Base-by-base conservation (phyloP, 1,139 yeast species). In the Lipomyces yarrowii region DNA sequence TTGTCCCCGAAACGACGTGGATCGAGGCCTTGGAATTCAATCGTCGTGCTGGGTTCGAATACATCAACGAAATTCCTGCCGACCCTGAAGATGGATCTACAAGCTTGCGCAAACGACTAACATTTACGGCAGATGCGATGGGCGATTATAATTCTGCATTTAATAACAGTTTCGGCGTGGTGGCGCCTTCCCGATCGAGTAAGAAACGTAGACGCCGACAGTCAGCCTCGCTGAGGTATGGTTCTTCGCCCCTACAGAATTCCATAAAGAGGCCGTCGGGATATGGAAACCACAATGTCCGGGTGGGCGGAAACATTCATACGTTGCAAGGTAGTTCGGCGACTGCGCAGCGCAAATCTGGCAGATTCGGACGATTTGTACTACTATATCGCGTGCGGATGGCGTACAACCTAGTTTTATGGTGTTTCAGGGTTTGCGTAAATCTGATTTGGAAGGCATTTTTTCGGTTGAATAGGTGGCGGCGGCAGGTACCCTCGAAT, bases 1-100 rank as follows among this genome's bases (percentile, higher is more conserved):
- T 78, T 0, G 74, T 83, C 35, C 85, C 85, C 18, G 75, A 76
- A 6, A 78, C 79, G n/a, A 88, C 91, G 0, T 89, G 90, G 87
- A 71, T 88, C 11, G 91, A 87, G 65, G 72, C 70, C 3, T 13
- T 71, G 70, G 54, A 65, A 46, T 60, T 33, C 21, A 62, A 63
- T 30, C 46, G 54, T n/a, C 58, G 59, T 18, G 64, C 67, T 3
- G 68, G 68, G n/a, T 65, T 65, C 46, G 65, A 65, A 37, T 60
- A 53, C 57, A 65, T 65, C 23, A 59, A 63, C 39, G 68, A 63
- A n/a, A 13, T 54, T 3, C 68, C 68, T 18, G 48, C 8, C 18
- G 51, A 35, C 32, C 57, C 48, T 8, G 60, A 35, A 11, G 42
- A n/a, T 7, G 35, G 39, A 10, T 37, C 48, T 4, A 30, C 11